phyloP scores from a whole-genome alignment of 108 stramenopile species.

The Stephanodiscus triporus region DNA sequence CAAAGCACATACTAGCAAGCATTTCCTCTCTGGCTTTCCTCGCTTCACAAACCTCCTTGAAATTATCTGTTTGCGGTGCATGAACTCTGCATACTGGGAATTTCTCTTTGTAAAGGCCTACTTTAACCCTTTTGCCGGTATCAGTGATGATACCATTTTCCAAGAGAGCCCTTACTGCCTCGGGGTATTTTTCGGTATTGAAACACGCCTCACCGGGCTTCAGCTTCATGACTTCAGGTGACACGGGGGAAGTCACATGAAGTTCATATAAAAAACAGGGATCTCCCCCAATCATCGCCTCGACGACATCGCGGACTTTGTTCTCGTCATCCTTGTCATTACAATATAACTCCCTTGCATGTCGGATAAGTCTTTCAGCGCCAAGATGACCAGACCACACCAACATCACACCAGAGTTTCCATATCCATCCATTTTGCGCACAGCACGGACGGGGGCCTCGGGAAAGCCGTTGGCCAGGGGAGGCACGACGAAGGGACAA shows the following conservation, averaged over 20 bases:
- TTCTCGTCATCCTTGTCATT: not conserved
- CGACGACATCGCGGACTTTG: not conserved
- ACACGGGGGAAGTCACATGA: constrained; percentile 8
- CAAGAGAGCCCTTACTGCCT: constrained; percentile 15
- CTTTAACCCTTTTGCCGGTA: constrained; percentile 19
- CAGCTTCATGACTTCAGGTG: constrained; percentile 4
- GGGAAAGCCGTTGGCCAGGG: constrained; percentile 4
- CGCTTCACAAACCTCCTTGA: not conserved
- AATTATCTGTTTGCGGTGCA: constrained; percentile 9
- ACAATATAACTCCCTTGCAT: not conserved
- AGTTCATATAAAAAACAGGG: not conserved
- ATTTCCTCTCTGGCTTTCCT: constrained; percentile 7
- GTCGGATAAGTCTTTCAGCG: not conserved
- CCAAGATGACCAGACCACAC: constrained; percentile 15
- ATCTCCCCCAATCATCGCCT: constrained; percentile 3
- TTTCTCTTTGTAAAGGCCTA: constrained; percentile 13
- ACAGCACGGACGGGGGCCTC: constrained; percentile 20
- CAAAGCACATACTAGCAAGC: constrained; percentile 9
- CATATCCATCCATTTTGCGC: constrained; percentile 20
- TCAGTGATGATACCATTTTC: constrained; percentile 18
- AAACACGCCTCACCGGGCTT: constrained; percentile 25
- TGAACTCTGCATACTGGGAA: constrained; percentile 19
- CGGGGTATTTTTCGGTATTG: constrained; percentile 22
- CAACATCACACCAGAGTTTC: constrained; percentile 17
- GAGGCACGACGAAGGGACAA: constrained; percentile 12